Base-by-base conservation (phyloP, 2,329 filamentous ascomycete species). In the Neopestalotiopsis clavispora region DNA sequence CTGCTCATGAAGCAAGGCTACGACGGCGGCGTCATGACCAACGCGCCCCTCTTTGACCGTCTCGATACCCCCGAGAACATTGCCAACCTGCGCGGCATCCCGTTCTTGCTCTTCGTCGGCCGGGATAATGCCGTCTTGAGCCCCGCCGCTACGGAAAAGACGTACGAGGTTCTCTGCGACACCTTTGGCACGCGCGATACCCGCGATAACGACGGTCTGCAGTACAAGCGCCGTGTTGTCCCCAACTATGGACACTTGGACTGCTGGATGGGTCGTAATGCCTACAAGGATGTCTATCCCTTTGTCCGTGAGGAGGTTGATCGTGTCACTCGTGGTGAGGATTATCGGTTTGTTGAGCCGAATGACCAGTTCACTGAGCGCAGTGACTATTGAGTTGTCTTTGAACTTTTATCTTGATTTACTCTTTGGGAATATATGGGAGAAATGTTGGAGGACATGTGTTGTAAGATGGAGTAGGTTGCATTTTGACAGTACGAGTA, bases 211-310 rank as follows among this genome's bases (percentile, higher is more conserved):
- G 74, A 74, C 10, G 79, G 78, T 6, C 75, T 83, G 14, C 78
- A 83, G 73, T 90, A 89, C 76, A 79, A 81, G 45, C 80, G 88
- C 12, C 76, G 81, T 40, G 85, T 89, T 4, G 81, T 90, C 4
- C 84, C 84, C 1, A 86, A 86, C 14, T 90, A 90, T 74, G 87
- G 88, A 2, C 88, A 90, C 75, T 77, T 90, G 52, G 88, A 90
- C 79, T 86, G 85, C 74, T 90, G 87, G 86, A 90, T 90, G 86
- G 87, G 88, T 4, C 81, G 85, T 58, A 84, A 86, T 67, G 86
- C 87, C 3, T 88, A 85, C 82, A 84, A 81, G 75, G 89, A 90
- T 74, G 86, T 91, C 34, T 90, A 85, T 73, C 88, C 88, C 0
- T 81, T 86, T 65, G 81, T 90, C 9, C 75, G 84, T 38, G 83